Base-by-base conservation (phyloP, 2,329 filamentous ascomycete species). In the Paradendryphiella salina region DNA sequence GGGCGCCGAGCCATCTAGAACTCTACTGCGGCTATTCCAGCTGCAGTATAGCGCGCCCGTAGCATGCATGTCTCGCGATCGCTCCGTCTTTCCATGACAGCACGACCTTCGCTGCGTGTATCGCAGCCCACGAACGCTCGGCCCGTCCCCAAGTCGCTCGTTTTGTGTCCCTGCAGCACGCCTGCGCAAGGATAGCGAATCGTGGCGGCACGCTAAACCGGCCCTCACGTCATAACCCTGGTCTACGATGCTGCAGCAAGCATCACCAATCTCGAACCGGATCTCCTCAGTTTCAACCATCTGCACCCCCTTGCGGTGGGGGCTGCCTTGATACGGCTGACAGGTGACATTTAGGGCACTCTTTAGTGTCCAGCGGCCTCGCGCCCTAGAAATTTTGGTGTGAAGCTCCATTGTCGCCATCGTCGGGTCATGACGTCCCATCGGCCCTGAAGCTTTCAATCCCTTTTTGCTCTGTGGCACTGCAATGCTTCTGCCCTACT, bases 201-300 rank as follows among this genome's bases (percentile, higher is more conserved):
- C 33, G 48, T 46, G 38, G 36, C 40, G 50, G 50, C 43, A 47
- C 56, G 41, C 51, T 29, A 37, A 21, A 13, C 15, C 37, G 52
- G 52, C 53, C 50, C 46, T 41, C 51, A 61, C 63, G 65, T 65
- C 59, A 60, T 59, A 43, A 46, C 21, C 53, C 54, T 46, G 37
- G 49, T 32, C 38, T 20, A 47, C 54, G 55, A 61, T 60, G 57
- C 57, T 58, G 61, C 59, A 54, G 47, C 51, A 53, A 44, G 50
- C 58, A 58, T 54, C 50, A 54, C 56, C 59, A 62, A 56, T 52
- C 56, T 59, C 51, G 55, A 57, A 58, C 54, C 56, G 56, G 52
- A 65, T 67, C 63, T 62, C 63, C 61, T 56, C 63, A 55, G 50
- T 59, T 52, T 54, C 57, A 56, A 60, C 48, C 52, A 60, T 60